Evolutionary conservation across 306 rosid genomes (phyloP).

Genomic region (Rubus idaeus): DNA sequence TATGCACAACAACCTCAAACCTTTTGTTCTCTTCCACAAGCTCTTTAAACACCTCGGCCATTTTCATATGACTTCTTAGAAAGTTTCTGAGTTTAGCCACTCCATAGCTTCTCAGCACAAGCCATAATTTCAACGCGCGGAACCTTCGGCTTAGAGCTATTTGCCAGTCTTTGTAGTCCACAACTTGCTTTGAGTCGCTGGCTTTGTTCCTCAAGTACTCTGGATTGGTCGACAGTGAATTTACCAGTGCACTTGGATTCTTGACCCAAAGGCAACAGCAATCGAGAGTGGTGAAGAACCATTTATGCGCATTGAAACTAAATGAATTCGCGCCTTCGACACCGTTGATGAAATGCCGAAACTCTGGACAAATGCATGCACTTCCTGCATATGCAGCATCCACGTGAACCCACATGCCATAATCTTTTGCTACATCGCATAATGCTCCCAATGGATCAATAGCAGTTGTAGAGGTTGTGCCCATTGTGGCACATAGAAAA

Average conservation of each 20-base stretch:
- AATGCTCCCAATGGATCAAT: conserved; percentile 38
- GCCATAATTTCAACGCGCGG: conserved; percentile 24
- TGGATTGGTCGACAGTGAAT: conserved; percentile 14
- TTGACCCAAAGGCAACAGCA: conserved; percentile 49
- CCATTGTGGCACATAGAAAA: conserved; percentile 36
- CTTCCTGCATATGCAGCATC: conserved; percentile 48
- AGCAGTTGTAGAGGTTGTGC: conserved; percentile 40
- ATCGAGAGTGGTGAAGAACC: conserved; percentile 37
- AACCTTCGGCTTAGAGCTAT: conserved; percentile 26
- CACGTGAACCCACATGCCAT: conserved; percentile 46
- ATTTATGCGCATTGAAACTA: conserved; percentile 46
- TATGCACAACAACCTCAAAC: conserved; percentile 33
- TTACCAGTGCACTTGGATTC: neutral
- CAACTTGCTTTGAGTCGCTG: conserved; percentile 15
- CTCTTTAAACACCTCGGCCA: conserved; percentile 33
- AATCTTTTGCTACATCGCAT: conserved; percentile 25
- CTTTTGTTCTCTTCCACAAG: conserved; percentile 19
- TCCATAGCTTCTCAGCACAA: conserved; percentile 34
- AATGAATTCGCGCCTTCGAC: conserved; percentile 36
- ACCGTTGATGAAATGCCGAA: conserved; percentile 36
- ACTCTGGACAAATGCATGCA: conserved; percentile 46
- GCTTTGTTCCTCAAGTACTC: conserved; percentile 22
- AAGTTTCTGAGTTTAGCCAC: conserved; percentile 20
- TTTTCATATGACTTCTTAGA: conserved; percentile 23
- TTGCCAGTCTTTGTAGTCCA: conserved; percentile 43